These are phyloP conservation scores for Ensete glaucum DNA, from an alignment of 176 grass and related monocot genomes.

Conservation along the genomic window DNA sequence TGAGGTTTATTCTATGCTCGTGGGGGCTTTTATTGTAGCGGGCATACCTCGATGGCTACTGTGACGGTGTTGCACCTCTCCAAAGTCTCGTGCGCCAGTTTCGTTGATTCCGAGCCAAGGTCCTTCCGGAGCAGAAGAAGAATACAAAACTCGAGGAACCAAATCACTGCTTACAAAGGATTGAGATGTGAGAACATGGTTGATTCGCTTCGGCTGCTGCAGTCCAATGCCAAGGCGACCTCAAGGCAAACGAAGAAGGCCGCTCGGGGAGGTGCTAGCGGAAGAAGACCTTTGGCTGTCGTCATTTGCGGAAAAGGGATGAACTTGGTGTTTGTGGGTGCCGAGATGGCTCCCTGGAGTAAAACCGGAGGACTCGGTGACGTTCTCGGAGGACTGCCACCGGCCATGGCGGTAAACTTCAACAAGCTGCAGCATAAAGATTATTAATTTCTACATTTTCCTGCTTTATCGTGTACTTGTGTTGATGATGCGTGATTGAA, in stretches of 20 bases:
- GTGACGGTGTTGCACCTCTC: constrained; percentile 41
- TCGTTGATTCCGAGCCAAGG: constrained; percentile 17
- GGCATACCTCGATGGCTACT: constrained; percentile 29
- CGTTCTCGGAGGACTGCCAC: constrained; percentile 76
- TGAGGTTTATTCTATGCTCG: too few relatives aligned
- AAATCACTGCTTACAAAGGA: constrained; percentile 14
- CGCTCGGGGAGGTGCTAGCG: not conserved
- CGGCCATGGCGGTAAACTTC: constrained; percentile 48
- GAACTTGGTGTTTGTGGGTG: constrained; percentile 66
- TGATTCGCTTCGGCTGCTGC: constrained; percentile 29
- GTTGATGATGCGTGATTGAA: not conserved
- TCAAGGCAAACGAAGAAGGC: constrained; percentile 1
- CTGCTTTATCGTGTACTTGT: not conserved
- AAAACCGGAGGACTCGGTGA: constrained; percentile 90
- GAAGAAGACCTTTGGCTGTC: not conserved
- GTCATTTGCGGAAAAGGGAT: constrained; percentile 50
- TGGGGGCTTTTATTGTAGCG: too few relatives aligned
- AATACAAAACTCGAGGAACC: constrained; percentile 5
- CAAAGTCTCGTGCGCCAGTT: constrained; percentile 14
- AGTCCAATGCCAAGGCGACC: constrained; percentile 5
- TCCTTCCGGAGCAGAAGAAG: constrained; percentile 7
- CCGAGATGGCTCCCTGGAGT: constrained; percentile 92
- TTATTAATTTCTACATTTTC: too few relatives aligned
- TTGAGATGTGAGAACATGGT: constrained; percentile 3
- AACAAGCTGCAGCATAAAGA: too few relatives aligned